Base-by-base conservation (phyloP, 1,139 yeast genomes). In the Geotrichum citri-aurantii region DNA sequence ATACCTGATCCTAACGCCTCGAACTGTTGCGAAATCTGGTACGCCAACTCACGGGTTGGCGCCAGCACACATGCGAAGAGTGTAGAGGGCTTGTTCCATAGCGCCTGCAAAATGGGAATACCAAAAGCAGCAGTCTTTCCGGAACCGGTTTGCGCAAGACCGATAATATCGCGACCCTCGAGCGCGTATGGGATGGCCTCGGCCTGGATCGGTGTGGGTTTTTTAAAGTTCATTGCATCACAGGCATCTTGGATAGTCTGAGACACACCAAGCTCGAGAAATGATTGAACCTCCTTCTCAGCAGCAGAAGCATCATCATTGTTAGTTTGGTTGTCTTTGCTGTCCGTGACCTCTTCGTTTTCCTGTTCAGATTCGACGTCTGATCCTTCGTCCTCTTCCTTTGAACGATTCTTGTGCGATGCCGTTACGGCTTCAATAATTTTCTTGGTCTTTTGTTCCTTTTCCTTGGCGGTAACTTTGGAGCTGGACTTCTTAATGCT, bases 11-110 rank as follows among this genome's bases (percentile, higher is more conserved):
- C 99, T 56, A 93, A 75, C 0, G 98, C 97, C 70, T 91, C 97
- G 71, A 93, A 95, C 14, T 97, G 93, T 67, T 91, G 96, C 65
- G 92, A 86, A 65, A 95, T 93, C 72, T 93, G 99, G 71, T 88
- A 91, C 0, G 99, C 99, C 71, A 93, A 78, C 75, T 93, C 99
- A 77, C 99, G 84, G 0, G 99, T 93, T 31, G 99, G 99, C 0
- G 97, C 95, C 66, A 93, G 74, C 1, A 93, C 95, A 65, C 95
- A 83, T 7, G 95, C 96, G 72, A 84, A 93, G 68, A 88, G 87
- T 1, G 97, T 93, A 5, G 85, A 79, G 66, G 93, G 97, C 23
- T 88, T 90, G 61, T 88, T 84, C 90, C 96, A 92, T 55, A 93
- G 78, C 0, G 91, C 85, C 72, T 95, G 97, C 49, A 93, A 78